Evolutionary conservation across 2,329 filamentous ascomycete genomes (phyloP), one percentile per base, ranked within the genome.

Genomic region (Colletotrichum tabaci): DNA sequence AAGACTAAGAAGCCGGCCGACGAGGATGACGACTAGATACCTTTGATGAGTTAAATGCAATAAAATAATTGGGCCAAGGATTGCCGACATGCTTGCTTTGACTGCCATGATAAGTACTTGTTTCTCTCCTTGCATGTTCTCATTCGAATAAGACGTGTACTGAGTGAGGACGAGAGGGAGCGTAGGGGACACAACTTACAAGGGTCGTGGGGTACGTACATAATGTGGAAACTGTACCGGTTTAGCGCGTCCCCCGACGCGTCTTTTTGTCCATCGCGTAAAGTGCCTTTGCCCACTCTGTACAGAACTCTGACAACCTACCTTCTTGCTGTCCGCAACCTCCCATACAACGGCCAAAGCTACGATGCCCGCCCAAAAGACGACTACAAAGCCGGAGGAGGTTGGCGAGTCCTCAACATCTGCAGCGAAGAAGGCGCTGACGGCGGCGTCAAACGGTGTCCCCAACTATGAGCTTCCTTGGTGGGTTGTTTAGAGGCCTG

Each of bases 391-490:
- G 76, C 74, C 80, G 50, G 86, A 87, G 77, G 84, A 88, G 75
- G 83, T 77, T 74, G 90, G 90, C 80, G 90, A 92, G 77, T 91
- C 90, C 5, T 91, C 90, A 18, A 89, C 83, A 6, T 84, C 89
- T 50, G 89, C 87, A 26, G 84, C 87, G 56, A 92, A 90, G 77
- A 88, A 88, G 75, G 86, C 85, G 2, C 77, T 90, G 53, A 85
- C 85, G 23, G 80, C 85, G 6, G 84, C 84, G 30, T 80, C 87
- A 4, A 89, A 86, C 75, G 87, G 85, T 58, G 82, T 83, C 23
- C 74, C 85, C 12, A 89, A 85, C 75, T 95, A 95, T 77, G 94
- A 96, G 81, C 85, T 96, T 67, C 94, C 94, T 83, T 96, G 93
- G 93, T 94, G 85, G 71, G 81, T 76, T 40, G 81, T 76, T 38